phyloP scores from a whole-genome alignment of 257 asterid genomes.

The Nicotiana knightiana region DNA sequence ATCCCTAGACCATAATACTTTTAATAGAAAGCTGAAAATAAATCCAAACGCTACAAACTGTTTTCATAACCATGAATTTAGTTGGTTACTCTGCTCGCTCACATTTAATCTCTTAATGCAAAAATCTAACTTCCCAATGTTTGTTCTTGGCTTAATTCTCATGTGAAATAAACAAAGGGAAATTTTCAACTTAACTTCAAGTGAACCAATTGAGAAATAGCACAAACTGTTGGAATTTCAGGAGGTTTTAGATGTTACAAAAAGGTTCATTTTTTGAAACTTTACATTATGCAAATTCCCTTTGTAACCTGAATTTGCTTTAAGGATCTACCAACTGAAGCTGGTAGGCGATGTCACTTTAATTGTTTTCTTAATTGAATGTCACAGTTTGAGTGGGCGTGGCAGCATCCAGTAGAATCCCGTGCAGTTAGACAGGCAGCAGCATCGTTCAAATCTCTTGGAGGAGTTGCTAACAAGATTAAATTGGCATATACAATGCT shows the following conservation, averaged over 20 bases:
- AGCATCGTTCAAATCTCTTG: constrained; percentile 59
- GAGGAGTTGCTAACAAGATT: constrained; percentile 80
- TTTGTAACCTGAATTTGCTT: not conserved
- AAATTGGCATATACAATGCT: constrained; percentile 83
- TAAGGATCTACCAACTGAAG: not conserved
- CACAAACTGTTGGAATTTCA: not conserved
- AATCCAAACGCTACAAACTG: not conserved
- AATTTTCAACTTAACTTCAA: not conserved
- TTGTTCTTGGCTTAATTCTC: not conserved
- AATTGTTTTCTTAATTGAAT: not conserved
- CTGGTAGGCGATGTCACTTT: not conserved
- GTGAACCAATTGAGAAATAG: not conserved
- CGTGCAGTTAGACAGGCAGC: constrained; percentile 75
- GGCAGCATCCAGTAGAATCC: constrained; percentile 94
- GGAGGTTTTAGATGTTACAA: not conserved
- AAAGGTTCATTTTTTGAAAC: not conserved
- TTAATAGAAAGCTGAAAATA: not conserved
- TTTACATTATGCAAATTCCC: not conserved
- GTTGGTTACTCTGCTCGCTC: not conserved
- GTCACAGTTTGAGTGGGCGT: constrained; percentile 96
- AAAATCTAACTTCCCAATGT: not conserved
- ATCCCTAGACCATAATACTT: not conserved
- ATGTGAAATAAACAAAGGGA: not conserved
- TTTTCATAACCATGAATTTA: not conserved
- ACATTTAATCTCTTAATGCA: not conserved